These are phyloP conservation scores for Beauveria varroae DNA, from an alignment of 2,329 filamentous ascomycete genomes.

Conservation along the genomic window DNA sequence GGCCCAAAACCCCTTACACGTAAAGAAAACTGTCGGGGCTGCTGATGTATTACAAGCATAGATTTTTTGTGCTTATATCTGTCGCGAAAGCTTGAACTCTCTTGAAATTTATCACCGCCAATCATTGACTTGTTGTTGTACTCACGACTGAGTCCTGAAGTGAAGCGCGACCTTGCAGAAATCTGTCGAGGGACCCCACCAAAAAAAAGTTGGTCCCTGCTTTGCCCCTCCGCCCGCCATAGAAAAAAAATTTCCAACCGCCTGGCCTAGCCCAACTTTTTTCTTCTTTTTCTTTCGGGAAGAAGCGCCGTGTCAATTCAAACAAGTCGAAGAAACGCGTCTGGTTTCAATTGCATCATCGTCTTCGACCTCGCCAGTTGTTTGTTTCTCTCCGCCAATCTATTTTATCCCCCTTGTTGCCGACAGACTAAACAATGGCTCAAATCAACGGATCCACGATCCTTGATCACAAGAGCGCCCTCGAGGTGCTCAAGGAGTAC, in stretches of 20 bases:
- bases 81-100: too few relatives aligned
- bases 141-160: too few relatives aligned
- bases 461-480: slow-evolving; percentile 66
- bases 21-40: too few relatives aligned
- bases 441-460: slow-evolving; percentile 48
- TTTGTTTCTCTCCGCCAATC: slow-evolving; percentile 18
- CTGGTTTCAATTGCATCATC: slow-evolving; percentile 24
- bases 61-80: too few relatives aligned
- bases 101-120: too few relatives aligned
- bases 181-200: neutral
- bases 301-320: slow-evolving; percentile 40
- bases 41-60: too few relatives aligned
- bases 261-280: slow-evolving; percentile 30
- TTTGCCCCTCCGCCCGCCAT: slow-evolving; percentile 1
- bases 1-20: too few relatives aligned
- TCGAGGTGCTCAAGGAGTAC: slow-evolving; percentile 79
- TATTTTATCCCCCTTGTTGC: slow-evolving; percentile 19
- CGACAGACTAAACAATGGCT: slow-evolving; percentile 53
- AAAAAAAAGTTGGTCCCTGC: slow-evolving; percentile 2
- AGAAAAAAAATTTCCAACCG: slow-evolving; percentile 34
- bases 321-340: slow-evolving; percentile 25
- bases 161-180: too few relatives aligned
- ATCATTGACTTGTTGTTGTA: too few relatives aligned
- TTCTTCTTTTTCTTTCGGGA: slow-evolving; percentile 45
- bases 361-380: slow-evolving; percentile 35